Conservation (phyloP, 345 rosid genomes). For the Clausena lansium region DNA sequence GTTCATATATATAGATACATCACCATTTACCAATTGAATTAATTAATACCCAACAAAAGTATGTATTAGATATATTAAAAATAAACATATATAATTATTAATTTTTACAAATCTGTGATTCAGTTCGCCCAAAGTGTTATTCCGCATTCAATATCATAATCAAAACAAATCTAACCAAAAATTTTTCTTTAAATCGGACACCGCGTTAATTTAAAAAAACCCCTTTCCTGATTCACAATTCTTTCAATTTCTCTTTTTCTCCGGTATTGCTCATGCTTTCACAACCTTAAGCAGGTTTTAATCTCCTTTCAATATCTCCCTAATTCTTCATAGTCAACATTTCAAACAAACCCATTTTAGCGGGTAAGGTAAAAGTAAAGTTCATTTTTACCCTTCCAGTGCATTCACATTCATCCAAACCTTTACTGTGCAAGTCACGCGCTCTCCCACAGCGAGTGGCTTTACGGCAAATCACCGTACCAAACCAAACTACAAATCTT, state of each 20-base stretch:
- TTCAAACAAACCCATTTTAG: too few relatives aligned
- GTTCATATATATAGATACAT: too few relatives aligned
- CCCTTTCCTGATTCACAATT: not conserved
- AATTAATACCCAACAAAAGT: not conserved
- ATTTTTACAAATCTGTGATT: not conserved
- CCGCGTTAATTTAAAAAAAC: too few relatives aligned
- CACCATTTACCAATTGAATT: too few relatives aligned
- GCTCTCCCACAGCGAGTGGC: not conserved
- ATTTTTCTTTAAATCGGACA: not conserved
- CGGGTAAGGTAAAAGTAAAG: too few relatives aligned
- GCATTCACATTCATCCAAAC: not conserved
- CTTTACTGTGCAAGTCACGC: conserved; percentile 7
- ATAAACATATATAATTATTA: not conserved
- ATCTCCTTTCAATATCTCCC: not conserved
- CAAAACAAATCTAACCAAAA: not conserved
- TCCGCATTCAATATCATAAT: not conserved
- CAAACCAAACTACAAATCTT: not conserved
- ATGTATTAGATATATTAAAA: too few relatives aligned
- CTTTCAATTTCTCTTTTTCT: not conserved
- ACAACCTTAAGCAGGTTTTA: not conserved
- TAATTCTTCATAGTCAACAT: not conserved
- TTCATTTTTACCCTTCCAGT: not conserved
- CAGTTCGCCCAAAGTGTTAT: not conserved
- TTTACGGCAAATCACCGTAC: not conserved
- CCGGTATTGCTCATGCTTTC: not conserved